Conservation (phyloP, 352 stramenopile genomes). For the Lagenidium giganteum region DNA sequence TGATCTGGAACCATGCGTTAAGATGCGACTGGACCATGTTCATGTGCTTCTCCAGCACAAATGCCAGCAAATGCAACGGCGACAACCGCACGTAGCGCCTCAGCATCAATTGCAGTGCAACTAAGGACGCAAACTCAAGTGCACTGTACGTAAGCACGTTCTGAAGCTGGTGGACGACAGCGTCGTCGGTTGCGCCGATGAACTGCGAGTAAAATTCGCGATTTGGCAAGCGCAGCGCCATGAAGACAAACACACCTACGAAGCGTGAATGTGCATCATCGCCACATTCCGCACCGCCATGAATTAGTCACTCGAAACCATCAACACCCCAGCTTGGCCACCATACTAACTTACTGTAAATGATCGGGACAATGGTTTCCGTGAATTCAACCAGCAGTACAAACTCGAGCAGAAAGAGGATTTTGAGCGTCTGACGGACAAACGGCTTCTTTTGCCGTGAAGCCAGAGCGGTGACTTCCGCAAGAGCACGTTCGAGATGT, state of each 20-base stretch:
- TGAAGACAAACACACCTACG: background rate
- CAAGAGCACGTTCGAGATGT: too few relatives aligned
- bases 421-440: slow-evolving; percentile 5
- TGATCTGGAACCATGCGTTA: slow-evolving; percentile 6
- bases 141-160: slow-evolving; percentile 1
- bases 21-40: slow-evolving; percentile 3
- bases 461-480: too few relatives aligned
- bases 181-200: background rate
- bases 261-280: too few relatives aligned
- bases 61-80: slow-evolving; percentile 5
- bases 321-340: too few relatives aligned
- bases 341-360: slow-evolving; percentile 7
- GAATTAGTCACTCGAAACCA: too few relatives aligned
- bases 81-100: background rate
- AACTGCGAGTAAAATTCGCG: slow-evolving; percentile 11
- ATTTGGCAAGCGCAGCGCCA: slow-evolving; percentile 8
- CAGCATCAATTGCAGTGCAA: background rate
- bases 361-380: slow-evolving; percentile 9
- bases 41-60: slow-evolving; percentile 4
- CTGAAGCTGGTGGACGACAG: background rate
- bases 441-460: too few relatives aligned
- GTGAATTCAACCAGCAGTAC: slow-evolving; percentile 9
- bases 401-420: slow-evolving; percentile 7
- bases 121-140: slow-evolving; percentile 1
- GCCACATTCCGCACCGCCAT: too few relatives aligned